Evolutionary conservation across 768 basidiomycete species (phyloP), one percentile per base, ranked within the genome.

Genomic region (Daedaleopsis sinensis): DNA sequence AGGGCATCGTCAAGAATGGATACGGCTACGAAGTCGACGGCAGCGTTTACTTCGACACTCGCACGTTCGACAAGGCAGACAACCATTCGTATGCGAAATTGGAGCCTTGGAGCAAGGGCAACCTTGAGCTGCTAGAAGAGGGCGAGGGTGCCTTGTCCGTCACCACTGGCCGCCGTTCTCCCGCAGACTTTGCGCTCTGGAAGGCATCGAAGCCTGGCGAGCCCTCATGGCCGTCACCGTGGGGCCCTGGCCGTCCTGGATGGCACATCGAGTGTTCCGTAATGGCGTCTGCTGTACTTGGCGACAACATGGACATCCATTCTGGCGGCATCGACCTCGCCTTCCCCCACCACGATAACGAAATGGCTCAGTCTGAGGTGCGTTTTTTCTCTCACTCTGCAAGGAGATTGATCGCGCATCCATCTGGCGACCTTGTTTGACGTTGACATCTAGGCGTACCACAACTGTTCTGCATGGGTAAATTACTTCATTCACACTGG

Each of bases 261-360:
- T 99, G 96, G 96, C 96, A 99, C 73, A 98, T 99, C 60, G 96
- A 99, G 73, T 99, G 96, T 76, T 96, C 93, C 4, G 96, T 97
- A 37, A 99, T 99, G 96, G 96, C 96, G 18, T 91, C 87, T 65
- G 94, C 90, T 36, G 80, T 98, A 51, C 79, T 98, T 48, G 96
- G 96, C 3, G 84, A 88, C 58, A 89, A 87, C 59, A 92, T 99
- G 87, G 97, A 98, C 74, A 95, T 99, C 63, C 97, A 99, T 73
- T 97, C 95, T 9, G 97, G 97, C 53, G 97, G 97, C 5, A 88
- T 93, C 43, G 97, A 99, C 77, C 80, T 99, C 52, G 91, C 94
- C n/a, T 99, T 99, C 77, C 97, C 97, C 6, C 97, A 99, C 77
- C 97, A 99, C 72, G 96, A 98, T 73, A 99, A 99, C 72, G 97